Evolutionary conservation across 73 alveolate species (phyloP), one percentile per base, ranked within the genome.

Genomic region (Paramecium primaurelia): DNA sequence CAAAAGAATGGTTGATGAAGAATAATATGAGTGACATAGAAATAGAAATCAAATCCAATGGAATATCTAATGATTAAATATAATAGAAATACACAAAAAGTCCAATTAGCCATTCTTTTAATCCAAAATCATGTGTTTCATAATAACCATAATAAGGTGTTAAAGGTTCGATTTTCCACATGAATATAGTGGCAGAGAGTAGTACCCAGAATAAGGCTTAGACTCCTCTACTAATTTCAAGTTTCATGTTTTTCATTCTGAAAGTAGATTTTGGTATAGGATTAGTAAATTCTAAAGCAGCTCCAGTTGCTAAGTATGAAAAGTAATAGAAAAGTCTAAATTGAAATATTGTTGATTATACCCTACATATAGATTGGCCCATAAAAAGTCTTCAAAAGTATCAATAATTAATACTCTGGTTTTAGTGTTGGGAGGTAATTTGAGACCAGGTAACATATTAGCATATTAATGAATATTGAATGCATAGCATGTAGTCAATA

Each of bases 341-440:
- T 26, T 20, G n/a, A 26, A 5, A 80, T 26, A 25, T 25, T 20
- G n/a, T 18, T 54, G 32, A 11, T 18, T 5, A 5, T 80, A 80
- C 58, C 94, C 94, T 26, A 89, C 92, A 71, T 89, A 89, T 0
- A 89, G 30, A 89, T 83, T 89, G 34, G 94, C 90, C 90, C 90
- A 71, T n/a, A 73, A 58, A 58, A 77, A 89, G 45, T 89, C 94
- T 34, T 69, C 92, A 47, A 89, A 71, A 30, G 83, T 71, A 32
- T 89, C 94, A 3, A 89, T 89, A 3, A 71, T 54, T 16, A 89
- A 45, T 14, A 89, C 94, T 71, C 91, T 42, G n/a, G 54, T 83
- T 22, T 59, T 89, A n/a, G 60, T 40, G 51, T 89, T 54, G 10
- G 28, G n/a, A 25, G 94, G 94, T 25, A 71, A 20, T 28, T 89